Evolutionary conservation across 169 alveolate genomes (phyloP).

Genomic region (Plasmodium gonderi): DNA sequence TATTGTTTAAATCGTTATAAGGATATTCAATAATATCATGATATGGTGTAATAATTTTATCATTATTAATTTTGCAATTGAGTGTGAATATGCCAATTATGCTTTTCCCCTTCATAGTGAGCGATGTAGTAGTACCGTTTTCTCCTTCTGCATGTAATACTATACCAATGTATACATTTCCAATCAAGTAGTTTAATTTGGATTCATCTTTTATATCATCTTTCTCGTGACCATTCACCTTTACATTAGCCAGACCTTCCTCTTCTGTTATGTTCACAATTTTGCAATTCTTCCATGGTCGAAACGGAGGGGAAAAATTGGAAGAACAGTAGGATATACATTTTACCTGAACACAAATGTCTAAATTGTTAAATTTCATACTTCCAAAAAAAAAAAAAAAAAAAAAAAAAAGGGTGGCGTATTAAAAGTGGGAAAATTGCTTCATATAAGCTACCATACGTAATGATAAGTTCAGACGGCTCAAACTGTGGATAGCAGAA

Average conservation of each 20-base stretch:
- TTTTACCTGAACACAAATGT: constrained; percentile 56
- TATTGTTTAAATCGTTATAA: constrained; percentile 17
- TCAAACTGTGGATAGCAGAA: no score
- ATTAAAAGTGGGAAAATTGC: no score
- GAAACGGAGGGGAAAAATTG: constrained; percentile 9
- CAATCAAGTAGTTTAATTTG: constrained; percentile 24
- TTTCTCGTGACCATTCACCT: no score
- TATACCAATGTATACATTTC: constrained; percentile 56
- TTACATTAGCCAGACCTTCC: no score
- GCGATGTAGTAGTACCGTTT: background rate
- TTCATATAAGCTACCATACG: no score
- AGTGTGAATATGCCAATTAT: constrained; percentile 60
- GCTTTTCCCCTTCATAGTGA: constrained; percentile 17
- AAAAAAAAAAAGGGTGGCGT: no score
- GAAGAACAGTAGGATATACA: constrained; percentile 49
- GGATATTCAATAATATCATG: constrained; percentile 56
- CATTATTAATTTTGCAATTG: constrained; percentile 36
- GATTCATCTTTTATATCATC: background rate
- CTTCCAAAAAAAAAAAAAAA: background rate
- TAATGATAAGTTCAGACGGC: no score
- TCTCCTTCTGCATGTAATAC: constrained; percentile 26
- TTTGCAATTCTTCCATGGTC: background rate
- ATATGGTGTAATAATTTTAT: constrained; percentile 30
- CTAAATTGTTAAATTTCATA: constrained; percentile 15
- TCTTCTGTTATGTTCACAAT: background rate